Base-by-base conservation (phyloP, 148 eudicot genomes). In the Chenopodium suecicum region DNA sequence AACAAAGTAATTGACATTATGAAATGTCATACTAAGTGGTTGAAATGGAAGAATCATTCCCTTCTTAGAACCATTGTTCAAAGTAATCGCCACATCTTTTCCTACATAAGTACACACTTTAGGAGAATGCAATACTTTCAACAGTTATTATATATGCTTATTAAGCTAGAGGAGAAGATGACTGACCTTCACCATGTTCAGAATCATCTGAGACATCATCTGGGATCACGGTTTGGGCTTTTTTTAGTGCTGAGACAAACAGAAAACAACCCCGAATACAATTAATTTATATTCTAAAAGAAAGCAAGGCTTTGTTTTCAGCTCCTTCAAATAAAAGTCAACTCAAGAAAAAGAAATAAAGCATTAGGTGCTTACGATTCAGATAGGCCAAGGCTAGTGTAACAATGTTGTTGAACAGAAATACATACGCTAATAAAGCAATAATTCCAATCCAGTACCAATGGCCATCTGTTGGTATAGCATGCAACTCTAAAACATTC, bases 31-130 rank as follows among this genome's bases (percentile, higher is more conserved):
- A 48, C 90, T 84, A 66, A 95, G 79, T 54, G 98, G 99, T 86
- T 89, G 84, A 89, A 95, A 95, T 73, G 99, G 97, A 47, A 95
- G 99, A 88, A 94, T 92, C 99, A 95, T 95, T 80, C 99, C 98
- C 78, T 80, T 91, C 78, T 80, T 76, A 13, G 84, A 63, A 56
- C 31, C 64, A 63, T 70, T 76, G 4, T 19, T 52, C 60, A 27
- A 77, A 63, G 27, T 62, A 58, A 44, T 62, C 54, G 17, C 52
- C 74, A 41, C 56, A 76, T 81, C 63, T 27, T 62, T 50, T 41
- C 82, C 92, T 89, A 87, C 77, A 25, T 47, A 6, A 27, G 25
- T 78, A 46, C 70, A 78, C 44, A 78, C 46, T 78, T 48, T 37
- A 47, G 27, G 19, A 2, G 23, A 62, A 23, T 20, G 66, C 23